Conservation (phyloP, 2,329 filamentous ascomycete genomes). For the Microsporum ferrugineum region DNA sequence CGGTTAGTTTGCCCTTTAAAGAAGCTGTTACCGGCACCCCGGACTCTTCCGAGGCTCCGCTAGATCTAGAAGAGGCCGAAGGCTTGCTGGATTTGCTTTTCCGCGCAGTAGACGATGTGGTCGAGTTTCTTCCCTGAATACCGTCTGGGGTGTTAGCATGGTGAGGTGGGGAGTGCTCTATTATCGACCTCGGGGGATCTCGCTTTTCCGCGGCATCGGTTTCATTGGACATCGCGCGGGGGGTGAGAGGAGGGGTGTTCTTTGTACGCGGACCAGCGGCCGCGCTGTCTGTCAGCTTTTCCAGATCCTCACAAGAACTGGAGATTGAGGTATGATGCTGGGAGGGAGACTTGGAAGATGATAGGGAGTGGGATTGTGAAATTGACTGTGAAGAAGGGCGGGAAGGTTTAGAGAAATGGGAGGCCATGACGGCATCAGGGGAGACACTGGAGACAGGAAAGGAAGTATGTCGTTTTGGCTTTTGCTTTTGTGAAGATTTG, state of each 20-base stretch:
- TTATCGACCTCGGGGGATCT: not conserved
- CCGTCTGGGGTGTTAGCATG: constrained; percentile 9
- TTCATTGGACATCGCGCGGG: constrained; percentile 68
- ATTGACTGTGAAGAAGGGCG: constrained; percentile 38
- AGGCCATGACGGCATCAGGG: constrained; percentile 53
- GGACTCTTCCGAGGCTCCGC: constrained; percentile 19
- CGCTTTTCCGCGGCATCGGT: constrained; percentile 28
- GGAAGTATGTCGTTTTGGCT: constrained; percentile 34
- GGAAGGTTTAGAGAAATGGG: constrained; percentile 58
- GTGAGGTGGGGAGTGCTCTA: not conserved
- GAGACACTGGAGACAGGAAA: constrained; percentile 54
- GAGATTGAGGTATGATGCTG: constrained; percentile 23
- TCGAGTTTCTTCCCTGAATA: constrained; percentile 16
- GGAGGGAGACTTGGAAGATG: constrained; percentile 19
- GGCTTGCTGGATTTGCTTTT: not conserved
- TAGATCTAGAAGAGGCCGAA: constrained; percentile 11
- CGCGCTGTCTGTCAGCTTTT: constrained; percentile 72
- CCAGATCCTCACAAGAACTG: constrained; percentile 35
- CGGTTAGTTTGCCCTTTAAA: constrained; percentile 75
- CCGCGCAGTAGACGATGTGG: not conserved
- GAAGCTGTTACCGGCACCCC: constrained; percentile 53
- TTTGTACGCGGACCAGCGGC: constrained; percentile 52
- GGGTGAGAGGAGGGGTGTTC: constrained; percentile 86
- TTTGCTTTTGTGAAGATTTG: constrained; percentile 22
- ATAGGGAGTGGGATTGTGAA: constrained; percentile 15